Base-by-base conservation (phyloP, 106 monocot species). In the Amphibolis antarctica region DNA sequence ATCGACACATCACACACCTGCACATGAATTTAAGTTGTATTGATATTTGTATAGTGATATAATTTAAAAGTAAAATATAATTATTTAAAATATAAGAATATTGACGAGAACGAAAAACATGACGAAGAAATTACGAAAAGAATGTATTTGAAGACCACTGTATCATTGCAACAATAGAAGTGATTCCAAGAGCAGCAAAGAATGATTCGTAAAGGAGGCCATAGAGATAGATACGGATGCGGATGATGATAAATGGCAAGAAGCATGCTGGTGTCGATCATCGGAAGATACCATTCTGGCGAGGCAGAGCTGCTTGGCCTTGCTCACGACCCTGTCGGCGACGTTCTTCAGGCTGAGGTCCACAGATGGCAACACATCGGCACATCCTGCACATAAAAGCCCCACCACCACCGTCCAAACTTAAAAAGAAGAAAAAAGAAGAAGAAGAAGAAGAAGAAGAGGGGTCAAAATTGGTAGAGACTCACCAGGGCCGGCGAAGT, bases 241-340 rank as follows among this genome's bases (percentile, higher is more conserved):
- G n/a, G 7, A 36, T 36, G 7, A 36, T 36, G 7, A 36, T 36
- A 2, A 36, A 36, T 4, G 7, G 4, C 36, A 36, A 36, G 4
- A 2, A 53, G 4, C n/a, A 12, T 21, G 10, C 19, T 10, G 11
- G 2, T 10, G 22, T 0, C 19, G 22, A 7, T n/a, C 22, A 10
- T 21, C 19, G 20, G 9, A 42, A 49, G 12, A 12, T 54, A 66
- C 66, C 28, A 27, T 20, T 31, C 23, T 54, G 31, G 24, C 21
- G 53, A 26, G 12, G 66, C 66, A 66, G 9, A 68, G 57, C 24
- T 56, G 25, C 46, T 45, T 68, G 44, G 68, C 68, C 23, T 46
- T 68, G 43, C 58, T 27, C 17, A 58, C 45, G 24, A 68, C 68
- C 12, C 44, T 23, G 23, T 54, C 44, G 15, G 46, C 68, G 15